Conservation (phyloP, 1,284 basidiomycete genomes). For the Microstroma glucosiphilum region DNA sequence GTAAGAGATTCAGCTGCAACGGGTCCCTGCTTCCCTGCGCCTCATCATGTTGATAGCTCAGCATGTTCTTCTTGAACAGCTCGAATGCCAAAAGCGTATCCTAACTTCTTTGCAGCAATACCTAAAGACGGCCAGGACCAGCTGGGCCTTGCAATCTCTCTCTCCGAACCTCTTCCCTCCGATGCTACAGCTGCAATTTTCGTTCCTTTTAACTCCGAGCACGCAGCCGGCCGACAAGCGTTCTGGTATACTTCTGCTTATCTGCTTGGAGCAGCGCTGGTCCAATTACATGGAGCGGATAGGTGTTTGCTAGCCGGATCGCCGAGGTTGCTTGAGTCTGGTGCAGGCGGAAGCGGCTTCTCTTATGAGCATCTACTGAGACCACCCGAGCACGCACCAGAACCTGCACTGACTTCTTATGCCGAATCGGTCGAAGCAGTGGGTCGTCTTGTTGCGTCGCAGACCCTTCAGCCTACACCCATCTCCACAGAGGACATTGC, state of each 20-base stretch:
- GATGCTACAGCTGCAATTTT: background rate
- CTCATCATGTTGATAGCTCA: background rate
- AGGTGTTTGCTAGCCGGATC: background rate
- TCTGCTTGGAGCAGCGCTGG: slow-evolving; percentile 15
- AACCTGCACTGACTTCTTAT: background rate
- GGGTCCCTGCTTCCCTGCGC: background rate
- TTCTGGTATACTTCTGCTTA: slow-evolving; percentile 23
- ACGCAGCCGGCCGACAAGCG: slow-evolving; percentile 10
- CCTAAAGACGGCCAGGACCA: background rate
- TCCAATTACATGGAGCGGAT: background rate
- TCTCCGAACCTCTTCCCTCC: background rate
- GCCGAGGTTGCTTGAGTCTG: slow-evolving; percentile 7
- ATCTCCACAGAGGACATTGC: background rate
- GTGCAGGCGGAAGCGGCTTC: slow-evolving; percentile 13
- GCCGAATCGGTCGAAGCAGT: slow-evolving; percentile 1
- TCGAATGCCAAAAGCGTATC: background rate
- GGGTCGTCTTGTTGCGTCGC: background rate
- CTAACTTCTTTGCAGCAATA: background rate
- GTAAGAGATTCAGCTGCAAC: background rate
- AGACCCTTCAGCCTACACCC: slow-evolving; percentile 2
- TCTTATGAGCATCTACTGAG: slow-evolving; percentile 14
- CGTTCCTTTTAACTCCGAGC: slow-evolving; percentile 9
- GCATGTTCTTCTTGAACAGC: background rate
- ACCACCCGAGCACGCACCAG: background rate
- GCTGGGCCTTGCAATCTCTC: background rate